Base-by-base conservation (phyloP, 805 yeast genomes). In the Millerozyma miso region DNA sequence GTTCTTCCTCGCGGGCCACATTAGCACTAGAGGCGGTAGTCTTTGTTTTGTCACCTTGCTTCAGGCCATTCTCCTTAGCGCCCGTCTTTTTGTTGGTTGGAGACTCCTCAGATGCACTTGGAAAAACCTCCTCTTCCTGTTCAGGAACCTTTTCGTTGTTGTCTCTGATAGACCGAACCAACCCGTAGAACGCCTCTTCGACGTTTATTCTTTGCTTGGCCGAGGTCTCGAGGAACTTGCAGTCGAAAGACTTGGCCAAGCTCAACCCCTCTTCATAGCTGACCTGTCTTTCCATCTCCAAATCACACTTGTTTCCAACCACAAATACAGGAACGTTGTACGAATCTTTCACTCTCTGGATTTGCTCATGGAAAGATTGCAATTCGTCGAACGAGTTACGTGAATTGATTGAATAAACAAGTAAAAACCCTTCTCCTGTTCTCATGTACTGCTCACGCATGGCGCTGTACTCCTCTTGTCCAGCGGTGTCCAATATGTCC, bases 401-500 rank as follows among this genome's bases (percentile, higher is more conserved):
- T 45, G 91, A 86, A 38, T 93, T 88, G 49, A 93, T 86, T 26
- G 93, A 81, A 61, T 91, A 93, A 12, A 89, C 97, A 40, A 90
- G 70, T 43, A 90, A 67, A 55, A 90, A 90, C 13, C 97, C 98
- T 64, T 90, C 96, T 35, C 97, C 97, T 2, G 96, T 88, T 48
- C 95, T 79, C 95, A 90, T 90, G 65, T 90, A 90, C 63, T 88
- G 93, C 60, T 91, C 98, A 43, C 76, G 57, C 76, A 71, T 71
- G 15, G 97, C 96, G 42, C 88, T 80, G 63, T 90, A 90, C 66
- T 90, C 97, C 65, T 91, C 98, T 72, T 90, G 97, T 34, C 99
- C 99, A 2, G 99, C 99, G 16, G 99, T 93, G 65, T 93, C 99
- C 58, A 93, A 77, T 34, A 93, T 89, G 63, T 93, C 99, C 51